Base-by-base conservation (phyloP, 2,329 filamentous ascomycete genomes). In the Fusarium nelsonii region DNA sequence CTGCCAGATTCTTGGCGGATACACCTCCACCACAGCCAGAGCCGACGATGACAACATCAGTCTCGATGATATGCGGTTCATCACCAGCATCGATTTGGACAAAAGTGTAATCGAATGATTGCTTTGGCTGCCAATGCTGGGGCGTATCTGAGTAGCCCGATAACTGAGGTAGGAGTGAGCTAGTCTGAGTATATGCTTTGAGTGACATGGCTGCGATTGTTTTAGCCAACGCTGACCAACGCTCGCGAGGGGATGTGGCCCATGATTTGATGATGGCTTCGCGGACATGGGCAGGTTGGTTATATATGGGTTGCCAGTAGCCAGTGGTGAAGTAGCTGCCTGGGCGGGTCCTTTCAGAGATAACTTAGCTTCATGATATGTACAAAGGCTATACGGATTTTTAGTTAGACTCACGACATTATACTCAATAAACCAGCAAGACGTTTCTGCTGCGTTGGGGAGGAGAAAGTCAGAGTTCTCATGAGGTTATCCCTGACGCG, bases 11-110 rank as follows among this genome's bases (percentile, higher is more conserved):
- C 78, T 94, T 94, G 26, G 94, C 94, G 36, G 86, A 88, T 0
- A 97, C 93, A 11, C 86, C 92, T 40, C 92, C 94, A 66, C 94
- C 94, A 72, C 92, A 97, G 30, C 94, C 94, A 37, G 92, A 96
- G 4, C 94, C 94, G 20, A 97, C 85, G 60, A 97, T 89, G 40
- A 97, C 88, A 1, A 97, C 88, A 77, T 97, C 95, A 0, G 92
- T 91, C 55, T 93, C 88, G 39, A 97, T 81, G 4, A 84, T 84
- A 66, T 90, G 88, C 0, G 87, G 82, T 6, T 74, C 69, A n/a
- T 71, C 68, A 8, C 75, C 77, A 4, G 74, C 54, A 4, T 75
- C 78, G 69, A 91, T 82, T 73, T 92, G 88, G 45, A 91, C 74
- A 71, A 92, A 92, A 1, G 83, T 77, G 74, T 86, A 92, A 36